These are phyloP conservation scores for Dendrobium nobile DNA, from an alignment of 106 monocot species.

Conservation along the genomic window DNA sequence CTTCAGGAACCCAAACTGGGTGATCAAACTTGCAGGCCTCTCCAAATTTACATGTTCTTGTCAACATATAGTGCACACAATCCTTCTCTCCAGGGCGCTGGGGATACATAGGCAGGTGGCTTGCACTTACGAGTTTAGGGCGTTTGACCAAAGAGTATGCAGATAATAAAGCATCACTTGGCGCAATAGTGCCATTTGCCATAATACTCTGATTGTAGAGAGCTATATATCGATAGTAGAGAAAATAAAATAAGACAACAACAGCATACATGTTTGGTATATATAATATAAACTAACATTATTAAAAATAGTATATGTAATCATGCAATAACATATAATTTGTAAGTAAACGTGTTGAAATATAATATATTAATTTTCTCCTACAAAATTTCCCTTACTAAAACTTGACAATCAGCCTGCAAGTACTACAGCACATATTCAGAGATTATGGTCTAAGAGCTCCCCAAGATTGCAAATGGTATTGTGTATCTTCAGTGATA, in stretches of 20 bases:
- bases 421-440: not conserved
- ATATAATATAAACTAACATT: slow-evolving; percentile 3
- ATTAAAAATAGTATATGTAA: not conserved
- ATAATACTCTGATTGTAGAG: slow-evolving; percentile 68
- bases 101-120: slow-evolving; percentile 87
- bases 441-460: too few relatives aligned
- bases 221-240: slow-evolving; percentile 90
- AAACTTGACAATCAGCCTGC: not conserved
- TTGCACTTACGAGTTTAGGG: slow-evolving; percentile 67
- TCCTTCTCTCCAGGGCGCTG: slow-evolving; percentile 92
- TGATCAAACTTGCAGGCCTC: slow-evolving; percentile 94
- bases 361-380: not conserved
- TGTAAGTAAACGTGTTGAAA: not conserved
- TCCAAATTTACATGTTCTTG: slow-evolving; percentile 97
- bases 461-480: too few relatives aligned
- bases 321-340: not conserved
- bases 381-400: too few relatives aligned
- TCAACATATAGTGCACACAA: slow-evolving; percentile 96
- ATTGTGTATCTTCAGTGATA: not conserved
- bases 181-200: slow-evolving; percentile 71
- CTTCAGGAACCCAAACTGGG: slow-evolving; percentile 95
- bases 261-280: slow-evolving; percentile 6
- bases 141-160: slow-evolving; percentile 81
- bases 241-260: slow-evolving; percentile 49
- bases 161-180: slow-evolving; percentile 81